Conservation (phyloP, 2,329 filamentous ascomycete species). For the Pseudogymnoascus sp. region DNA sequence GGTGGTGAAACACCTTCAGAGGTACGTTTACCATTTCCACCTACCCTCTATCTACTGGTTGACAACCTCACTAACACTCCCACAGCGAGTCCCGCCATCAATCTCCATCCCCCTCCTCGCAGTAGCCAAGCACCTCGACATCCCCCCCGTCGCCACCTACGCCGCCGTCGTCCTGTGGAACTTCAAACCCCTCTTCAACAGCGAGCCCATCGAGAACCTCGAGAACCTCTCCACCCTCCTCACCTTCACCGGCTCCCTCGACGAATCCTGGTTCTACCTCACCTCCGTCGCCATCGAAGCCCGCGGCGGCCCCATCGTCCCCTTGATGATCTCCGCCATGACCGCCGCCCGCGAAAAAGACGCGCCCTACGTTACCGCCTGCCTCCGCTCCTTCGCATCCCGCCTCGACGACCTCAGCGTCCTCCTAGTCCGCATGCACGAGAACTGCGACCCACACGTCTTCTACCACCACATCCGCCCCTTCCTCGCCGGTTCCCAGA, state of each 20-base stretch:
- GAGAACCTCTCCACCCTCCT: constrained; percentile 82
- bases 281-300: constrained; percentile 94
- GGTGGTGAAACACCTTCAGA: constrained; percentile 79
- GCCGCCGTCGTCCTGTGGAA: constrained; percentile 93
- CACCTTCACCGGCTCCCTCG: constrained; percentile 88
- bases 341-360: constrained; percentile 69
- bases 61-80: constrained; percentile 17
- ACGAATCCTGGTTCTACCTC: constrained; percentile 98
- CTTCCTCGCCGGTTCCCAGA: constrained; percentile 92
- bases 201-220: constrained; percentile 74
- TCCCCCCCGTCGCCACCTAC: constrained; percentile 91
- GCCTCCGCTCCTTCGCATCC: constrained; percentile 78
- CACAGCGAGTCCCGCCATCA: constrained; percentile 61
- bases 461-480: constrained; percentile 97
- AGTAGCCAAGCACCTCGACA: constrained; percentile 70
- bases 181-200: constrained; percentile 82
- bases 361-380: constrained; percentile 63
- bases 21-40: constrained; percentile 34
- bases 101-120: constrained; percentile 77
- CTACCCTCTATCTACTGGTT: neutral
- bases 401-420: constrained; percentile 75
- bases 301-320: constrained; percentile 77
- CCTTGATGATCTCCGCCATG: constrained; percentile 84
- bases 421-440: constrained; percentile 83
- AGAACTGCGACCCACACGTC: constrained; percentile 86